Conservation (phyloP, 768 basidiomycete species). For the Sutorius australiensis region DNA sequence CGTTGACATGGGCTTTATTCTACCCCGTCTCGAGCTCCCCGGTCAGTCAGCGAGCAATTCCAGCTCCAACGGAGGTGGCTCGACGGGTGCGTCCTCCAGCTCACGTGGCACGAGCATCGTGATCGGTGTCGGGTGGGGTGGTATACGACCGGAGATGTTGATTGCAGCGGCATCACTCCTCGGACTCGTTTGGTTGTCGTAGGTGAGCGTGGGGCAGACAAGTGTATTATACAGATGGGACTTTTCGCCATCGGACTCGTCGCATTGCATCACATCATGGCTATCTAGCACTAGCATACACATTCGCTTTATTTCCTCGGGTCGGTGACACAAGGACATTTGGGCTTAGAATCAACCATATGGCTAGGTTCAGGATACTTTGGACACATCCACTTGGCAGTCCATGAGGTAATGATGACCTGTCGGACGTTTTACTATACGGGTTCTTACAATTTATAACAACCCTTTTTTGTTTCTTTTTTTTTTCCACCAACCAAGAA, state of each 20-base stretch:
- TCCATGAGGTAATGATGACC: not conserved
- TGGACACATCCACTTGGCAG: not conserved
- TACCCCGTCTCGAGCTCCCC: slow-evolving; percentile 23
- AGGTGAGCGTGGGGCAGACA: not conserved
- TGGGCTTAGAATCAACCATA: not conserved
- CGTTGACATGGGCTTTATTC: slow-evolving; percentile 22
- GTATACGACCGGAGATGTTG: not conserved
- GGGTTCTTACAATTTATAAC: too few relatives aligned
- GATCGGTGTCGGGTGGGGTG: not conserved
- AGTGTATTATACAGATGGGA: not conserved
- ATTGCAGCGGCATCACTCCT: slow-evolving; percentile 8
- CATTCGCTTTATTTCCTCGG: slow-evolving; percentile 3
- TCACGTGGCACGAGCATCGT: slow-evolving; percentile 1
- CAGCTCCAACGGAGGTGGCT: slow-evolving; percentile 2
- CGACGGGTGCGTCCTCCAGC: not conserved
- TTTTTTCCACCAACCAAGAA: too few relatives aligned
- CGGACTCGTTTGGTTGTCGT: slow-evolving; percentile 12
- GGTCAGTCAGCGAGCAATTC: slow-evolving; percentile 22
- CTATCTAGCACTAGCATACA: slow-evolving; percentile 14
- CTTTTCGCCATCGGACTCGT: not conserved
- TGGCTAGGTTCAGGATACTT: not conserved
- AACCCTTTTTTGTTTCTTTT: too few relatives aligned
- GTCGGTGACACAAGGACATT: not conserved
- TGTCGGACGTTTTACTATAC: too few relatives aligned
- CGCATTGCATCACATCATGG: slow-evolving; percentile 3